These are phyloP conservation scores for Stephania japonica DNA, from an alignment of 164 flowering plant genomes.

Conservation along the genomic window DNA sequence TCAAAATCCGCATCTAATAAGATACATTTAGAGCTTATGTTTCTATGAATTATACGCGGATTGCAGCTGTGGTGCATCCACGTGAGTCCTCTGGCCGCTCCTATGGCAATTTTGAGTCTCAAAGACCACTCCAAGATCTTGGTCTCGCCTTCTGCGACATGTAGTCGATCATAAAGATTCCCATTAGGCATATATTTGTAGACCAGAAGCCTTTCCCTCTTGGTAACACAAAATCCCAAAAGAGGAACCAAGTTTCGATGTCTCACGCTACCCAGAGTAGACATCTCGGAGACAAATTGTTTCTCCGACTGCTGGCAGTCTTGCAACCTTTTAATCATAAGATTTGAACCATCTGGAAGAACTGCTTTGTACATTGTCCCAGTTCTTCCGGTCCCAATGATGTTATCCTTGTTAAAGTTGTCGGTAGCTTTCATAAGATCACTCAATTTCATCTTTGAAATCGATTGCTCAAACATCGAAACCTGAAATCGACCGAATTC, in stretches of 20 bases:
- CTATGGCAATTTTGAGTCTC: slow-evolving; percentile 15
- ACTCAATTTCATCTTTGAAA: slow-evolving; percentile 52
- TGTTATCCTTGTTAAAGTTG: slow-evolving; percentile 18
- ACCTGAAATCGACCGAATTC: slow-evolving; percentile 10
- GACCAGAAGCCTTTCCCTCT: slow-evolving; percentile 13
- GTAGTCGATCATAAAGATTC: slow-evolving; percentile 14
- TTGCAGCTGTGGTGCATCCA: slow-evolving; percentile 22
- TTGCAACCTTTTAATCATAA: slow-evolving; percentile 25
- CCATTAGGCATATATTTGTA: slow-evolving; percentile 19
- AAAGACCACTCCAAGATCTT: slow-evolving; percentile 15
- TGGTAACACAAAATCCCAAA: slow-evolving; percentile 14
- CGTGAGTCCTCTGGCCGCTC: slow-evolving; percentile 19
- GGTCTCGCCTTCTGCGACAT: slow-evolving; percentile 4
- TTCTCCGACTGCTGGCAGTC: slow-evolving; percentile 19
- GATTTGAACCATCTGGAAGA: slow-evolving; percentile 19
- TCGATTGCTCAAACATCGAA: slow-evolving; percentile 58
- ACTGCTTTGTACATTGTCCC: slow-evolving; percentile 27
- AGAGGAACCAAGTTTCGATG: slow-evolving; percentile 32
- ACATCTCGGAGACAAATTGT: slow-evolving; percentile 26
- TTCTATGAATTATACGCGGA: slow-evolving; percentile 14
- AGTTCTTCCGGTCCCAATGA: slow-evolving; percentile 22
- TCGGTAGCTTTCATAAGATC: slow-evolving; percentile 65
- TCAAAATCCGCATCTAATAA: slow-evolving; percentile 15
- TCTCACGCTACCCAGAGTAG: slow-evolving; percentile 18
- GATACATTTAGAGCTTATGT: slow-evolving; percentile 19